A percentile compares a stretch with the other conserved stretches of the same genome.
These are phyloP conservation scores for Coniochaeta sp. DNA, from an alignment of 2,329 filamentous ascomycete species.

Conservation along the genomic window DNA sequence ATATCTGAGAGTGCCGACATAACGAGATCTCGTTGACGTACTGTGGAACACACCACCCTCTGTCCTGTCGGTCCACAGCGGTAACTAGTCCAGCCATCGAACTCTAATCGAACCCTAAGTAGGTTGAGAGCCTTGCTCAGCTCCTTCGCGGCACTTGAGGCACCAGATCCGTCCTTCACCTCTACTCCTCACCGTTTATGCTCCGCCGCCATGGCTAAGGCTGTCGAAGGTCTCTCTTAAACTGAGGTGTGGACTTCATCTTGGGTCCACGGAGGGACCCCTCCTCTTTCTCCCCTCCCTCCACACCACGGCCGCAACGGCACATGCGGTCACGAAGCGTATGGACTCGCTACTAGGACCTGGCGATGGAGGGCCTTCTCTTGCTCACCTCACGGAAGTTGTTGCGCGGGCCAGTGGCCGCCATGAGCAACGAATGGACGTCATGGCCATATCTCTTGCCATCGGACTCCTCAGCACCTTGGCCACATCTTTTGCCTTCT, in stretches of 20 bases:
- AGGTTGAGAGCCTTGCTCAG: not conserved
- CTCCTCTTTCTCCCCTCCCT: not conserved
- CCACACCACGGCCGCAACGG: not conserved
- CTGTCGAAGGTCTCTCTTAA: not conserved
- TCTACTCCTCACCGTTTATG: not conserved
- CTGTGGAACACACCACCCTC: not conserved
- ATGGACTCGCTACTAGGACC: not conserved
- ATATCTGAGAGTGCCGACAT: not conserved
- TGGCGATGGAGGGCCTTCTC: not conserved
- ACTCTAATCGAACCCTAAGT: not conserved
- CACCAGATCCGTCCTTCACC: not conserved
- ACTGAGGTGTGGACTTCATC: not conserved
- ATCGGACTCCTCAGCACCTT: slow-evolving; percentile 46
- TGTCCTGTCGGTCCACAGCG: not conserved
- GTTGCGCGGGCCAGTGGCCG: not conserved
- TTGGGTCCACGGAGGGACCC: not conserved
- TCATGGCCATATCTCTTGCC: slow-evolving; percentile 22
- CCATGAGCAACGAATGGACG: not conserved
- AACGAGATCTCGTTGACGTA: not conserved
- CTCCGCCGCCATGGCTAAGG: not conserved
- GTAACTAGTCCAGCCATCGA: not conserved
- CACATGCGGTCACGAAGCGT: not conserved
- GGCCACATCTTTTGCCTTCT: slow-evolving; percentile 49
- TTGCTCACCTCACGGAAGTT: not conserved
- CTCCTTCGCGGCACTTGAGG: not conserved